Percentiles rank a stretch among this genome's conserved stretches.
Conservation (phyloP, 2,329 filamentous ascomycete species). For the Hypoxylon sp. region DNA sequence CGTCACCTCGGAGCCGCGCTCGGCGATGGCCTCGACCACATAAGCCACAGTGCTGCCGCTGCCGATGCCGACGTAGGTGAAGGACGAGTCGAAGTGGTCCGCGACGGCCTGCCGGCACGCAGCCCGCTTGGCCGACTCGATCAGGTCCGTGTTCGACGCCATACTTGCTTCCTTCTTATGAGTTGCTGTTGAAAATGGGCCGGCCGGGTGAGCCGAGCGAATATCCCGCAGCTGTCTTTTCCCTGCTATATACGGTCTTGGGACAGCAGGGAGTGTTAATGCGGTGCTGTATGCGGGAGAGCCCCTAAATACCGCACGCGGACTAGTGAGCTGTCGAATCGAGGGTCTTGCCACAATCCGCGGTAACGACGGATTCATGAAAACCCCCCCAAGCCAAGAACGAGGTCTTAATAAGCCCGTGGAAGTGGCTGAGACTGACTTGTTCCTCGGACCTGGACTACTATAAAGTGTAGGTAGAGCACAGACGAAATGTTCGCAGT, state of each 20-base stretch:
- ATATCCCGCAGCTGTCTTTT: not conserved
- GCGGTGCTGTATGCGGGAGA: conserved; percentile 7
- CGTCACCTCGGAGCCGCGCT: conserved; percentile 62
- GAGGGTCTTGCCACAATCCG: conserved; percentile 26
- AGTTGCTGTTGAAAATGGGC: conserved; percentile 11
- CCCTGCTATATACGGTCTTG: not conserved
- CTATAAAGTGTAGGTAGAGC: not conserved
- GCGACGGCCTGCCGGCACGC: conserved; percentile 75
- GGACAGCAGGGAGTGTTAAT: not conserved
- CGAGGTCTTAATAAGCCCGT: not conserved
- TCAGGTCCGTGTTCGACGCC: conserved; percentile 44
- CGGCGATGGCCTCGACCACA: conserved; percentile 81
- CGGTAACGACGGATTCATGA: conserved; percentile 31
- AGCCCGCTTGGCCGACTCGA: conserved; percentile 78
- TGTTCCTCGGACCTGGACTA: too few relatives aligned
- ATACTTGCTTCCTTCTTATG: conserved; percentile 3
- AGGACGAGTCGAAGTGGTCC: conserved; percentile 76
- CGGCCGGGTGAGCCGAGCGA: not conserved
- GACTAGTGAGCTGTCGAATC: conserved; percentile 14
- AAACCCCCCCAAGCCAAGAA: conserved; percentile 15
- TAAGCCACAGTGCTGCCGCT: conserved; percentile 85
- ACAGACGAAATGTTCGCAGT: not conserved
- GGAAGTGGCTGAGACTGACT: not conserved
- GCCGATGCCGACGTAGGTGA: conserved; percentile 86
- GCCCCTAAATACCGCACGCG: conserved; percentile 32